A percentile compares a stretch with the other conserved stretches of the same genome.
Evolutionary conservation across 2,329 filamentous ascomycete species (phyloP).

Genomic region (Fusarium solani-melongenae): DNA sequence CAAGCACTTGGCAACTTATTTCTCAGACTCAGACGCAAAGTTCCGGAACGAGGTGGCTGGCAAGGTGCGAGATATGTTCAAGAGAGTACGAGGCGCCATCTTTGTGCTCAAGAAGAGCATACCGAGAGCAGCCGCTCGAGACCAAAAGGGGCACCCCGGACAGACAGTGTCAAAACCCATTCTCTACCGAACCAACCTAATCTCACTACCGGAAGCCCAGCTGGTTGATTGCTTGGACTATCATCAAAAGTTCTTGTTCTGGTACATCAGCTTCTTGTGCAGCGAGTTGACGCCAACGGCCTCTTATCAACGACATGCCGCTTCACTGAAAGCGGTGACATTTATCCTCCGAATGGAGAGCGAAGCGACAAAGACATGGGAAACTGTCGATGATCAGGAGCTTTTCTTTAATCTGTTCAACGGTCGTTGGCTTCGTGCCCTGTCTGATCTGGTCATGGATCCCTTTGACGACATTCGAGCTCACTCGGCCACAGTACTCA

Average conservation of each 20-base stretch:
- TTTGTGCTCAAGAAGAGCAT: conserved; percentile 63
- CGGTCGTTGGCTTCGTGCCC: conserved; percentile 65
- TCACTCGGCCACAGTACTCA: conserved; percentile 62
- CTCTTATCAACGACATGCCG: conserved; percentile 91
- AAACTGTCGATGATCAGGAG: conserved; percentile 52
- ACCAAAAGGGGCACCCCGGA: conserved; percentile 46
- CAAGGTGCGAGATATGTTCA: conserved; percentile 79
- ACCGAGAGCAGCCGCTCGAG: conserved; percentile 49
- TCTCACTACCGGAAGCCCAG: conserved; percentile 52
- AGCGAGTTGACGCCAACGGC: conserved; percentile 81
- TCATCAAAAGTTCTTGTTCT: conserved; percentile 74
- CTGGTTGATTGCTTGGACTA: conserved; percentile 55
- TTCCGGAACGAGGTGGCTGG: conserved; percentile 84
- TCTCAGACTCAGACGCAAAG: conserved; percentile 87
- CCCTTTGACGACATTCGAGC: conserved; percentile 92
- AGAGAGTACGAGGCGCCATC: conserved; percentile 77
- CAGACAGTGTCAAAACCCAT: conserved; percentile 42
- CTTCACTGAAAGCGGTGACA: conserved; percentile 76
- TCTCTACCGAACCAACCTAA: conserved; percentile 53
- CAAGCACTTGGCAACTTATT: conserved; percentile 74
- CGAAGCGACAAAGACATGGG: conserved; percentile 60
- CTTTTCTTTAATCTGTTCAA: conserved; percentile 58
- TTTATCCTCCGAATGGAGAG: conserved; percentile 76
- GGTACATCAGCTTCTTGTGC: conserved; percentile 79
- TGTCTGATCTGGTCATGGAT: conserved; percentile 85